phyloP scores from a whole-genome alignment of 2,329 filamentous ascomycete genomes.

The Phyllosticta citrichinensis region DNA sequence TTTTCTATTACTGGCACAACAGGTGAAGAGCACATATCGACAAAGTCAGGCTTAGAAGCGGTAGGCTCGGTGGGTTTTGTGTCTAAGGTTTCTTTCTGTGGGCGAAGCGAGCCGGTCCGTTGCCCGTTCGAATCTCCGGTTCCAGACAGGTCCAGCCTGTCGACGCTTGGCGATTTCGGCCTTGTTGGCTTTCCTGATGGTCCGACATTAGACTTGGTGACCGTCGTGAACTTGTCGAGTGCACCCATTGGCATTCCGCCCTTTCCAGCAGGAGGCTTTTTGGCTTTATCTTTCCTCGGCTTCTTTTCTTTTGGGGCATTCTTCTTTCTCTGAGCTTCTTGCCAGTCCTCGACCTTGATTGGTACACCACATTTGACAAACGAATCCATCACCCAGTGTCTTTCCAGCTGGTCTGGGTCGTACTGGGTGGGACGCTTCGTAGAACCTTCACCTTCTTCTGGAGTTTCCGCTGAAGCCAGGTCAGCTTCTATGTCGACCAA shows the following conservation, averaged over 20 bases:
- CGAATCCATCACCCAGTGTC: conserved; percentile 58
- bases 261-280: background rate
- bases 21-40: conserved; percentile 1
- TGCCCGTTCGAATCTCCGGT: background rate
- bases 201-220: background rate
- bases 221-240: background rate
- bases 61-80: background rate
- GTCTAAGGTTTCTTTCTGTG: background rate
- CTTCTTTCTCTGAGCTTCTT: conserved; percentile 29
- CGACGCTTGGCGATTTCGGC: background rate
- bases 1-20: background rate
- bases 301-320: conserved; percentile 2
- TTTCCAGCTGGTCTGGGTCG: conserved; percentile 55
- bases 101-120: background rate
- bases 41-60: background rate
- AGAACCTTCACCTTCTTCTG: conserved; percentile 19
- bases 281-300: background rate
- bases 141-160: conserved; percentile 4
- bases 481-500: conserved; percentile 16
- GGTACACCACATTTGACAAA: conserved; percentile 57
- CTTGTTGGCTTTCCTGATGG: background rate
- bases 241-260: conserved; percentile 1
- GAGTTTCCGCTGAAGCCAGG: background rate
- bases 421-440: conserved; percentile 43
- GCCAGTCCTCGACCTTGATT: conserved; percentile 55